phyloP scores from a whole-genome alignment of 1,284 basidiomycete species.

The Trichosporon sp. region DNA sequence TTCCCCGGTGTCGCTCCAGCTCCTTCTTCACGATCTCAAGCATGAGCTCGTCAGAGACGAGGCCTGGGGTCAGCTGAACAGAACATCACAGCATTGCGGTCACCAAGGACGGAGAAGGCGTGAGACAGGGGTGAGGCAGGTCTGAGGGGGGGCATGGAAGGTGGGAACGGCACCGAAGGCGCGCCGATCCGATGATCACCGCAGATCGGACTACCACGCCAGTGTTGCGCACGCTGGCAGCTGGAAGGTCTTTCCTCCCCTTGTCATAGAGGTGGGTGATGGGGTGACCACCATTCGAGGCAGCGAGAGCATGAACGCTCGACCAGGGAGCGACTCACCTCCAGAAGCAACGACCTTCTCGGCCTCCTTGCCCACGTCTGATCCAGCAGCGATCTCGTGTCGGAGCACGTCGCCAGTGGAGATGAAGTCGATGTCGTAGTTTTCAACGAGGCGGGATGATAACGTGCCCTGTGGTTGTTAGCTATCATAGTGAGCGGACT shows the following conservation, averaged over 20 bases:
- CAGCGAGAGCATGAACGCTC: too few relatives aligned
- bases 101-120: too few relatives aligned
- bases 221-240: too few relatives aligned
- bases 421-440: conserved; percentile 55
- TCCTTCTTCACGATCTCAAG: conserved; percentile 54
- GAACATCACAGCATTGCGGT: too few relatives aligned
- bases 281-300: too few relatives aligned
- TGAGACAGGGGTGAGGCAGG: too few relatives aligned
- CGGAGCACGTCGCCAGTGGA: conserved; percentile 57
- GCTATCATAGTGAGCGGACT: not conserved
- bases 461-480: conserved; percentile 45
- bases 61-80: conserved; percentile 36
- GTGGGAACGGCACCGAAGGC: not conserved
- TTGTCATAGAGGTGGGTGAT: too few relatives aligned
- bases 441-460: conserved; percentile 52
- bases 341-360: conserved; percentile 20
- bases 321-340: conserved; percentile 15
- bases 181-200: not conserved
- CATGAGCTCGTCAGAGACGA: conserved; percentile 57
- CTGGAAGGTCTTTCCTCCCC: too few relatives aligned
- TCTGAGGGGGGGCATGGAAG: too few relatives aligned
- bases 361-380: conserved; percentile 20
- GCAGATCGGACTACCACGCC: too few relatives aligned
- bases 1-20: conserved; percentile 51
- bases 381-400: conserved; percentile 53